These are phyloP conservation scores for Populus trichocarpa DNA, from an alignment of 441 rosid genomes.

Conservation along the genomic window DNA sequence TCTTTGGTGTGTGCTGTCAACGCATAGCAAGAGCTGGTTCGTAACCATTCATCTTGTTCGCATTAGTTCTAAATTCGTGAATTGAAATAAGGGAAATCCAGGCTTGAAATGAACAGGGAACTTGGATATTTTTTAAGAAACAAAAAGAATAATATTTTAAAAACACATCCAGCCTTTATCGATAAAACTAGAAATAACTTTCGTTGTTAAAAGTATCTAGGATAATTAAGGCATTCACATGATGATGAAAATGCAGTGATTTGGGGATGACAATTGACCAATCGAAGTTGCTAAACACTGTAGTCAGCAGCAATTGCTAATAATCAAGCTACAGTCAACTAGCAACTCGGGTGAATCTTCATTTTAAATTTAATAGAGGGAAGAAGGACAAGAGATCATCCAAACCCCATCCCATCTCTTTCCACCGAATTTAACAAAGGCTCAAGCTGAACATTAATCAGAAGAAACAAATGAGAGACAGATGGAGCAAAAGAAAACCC, in stretches of 20 bases:
- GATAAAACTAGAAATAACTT: not conserved
- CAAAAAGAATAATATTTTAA: too few species aligned
- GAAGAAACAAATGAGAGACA: not conserved
- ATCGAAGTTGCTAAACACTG: not conserved
- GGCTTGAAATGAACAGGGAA: not conserved
- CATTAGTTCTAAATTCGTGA: not conserved
- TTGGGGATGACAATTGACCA: not conserved
- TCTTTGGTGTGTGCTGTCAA: not conserved
- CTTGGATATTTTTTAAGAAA: not conserved
- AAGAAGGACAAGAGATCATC: not conserved
- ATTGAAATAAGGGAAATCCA: not conserved
- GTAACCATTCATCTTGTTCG: not conserved
- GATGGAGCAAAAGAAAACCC: not conserved
- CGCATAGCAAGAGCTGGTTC: not conserved
- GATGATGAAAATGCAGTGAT: not conserved
- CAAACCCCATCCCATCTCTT: not conserved
- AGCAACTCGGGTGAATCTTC: not conserved
- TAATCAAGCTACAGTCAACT: not conserved
- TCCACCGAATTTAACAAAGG: not conserved
- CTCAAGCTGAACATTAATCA: not conserved
- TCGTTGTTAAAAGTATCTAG: not conserved
- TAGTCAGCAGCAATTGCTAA: not conserved
- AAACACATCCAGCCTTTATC: not conserved
- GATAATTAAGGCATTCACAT: not conserved
- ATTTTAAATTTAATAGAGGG: not conserved